phyloP scores from a whole-genome alignment of 140 eudicot genomes.

The Stevia rebaudiana region DNA sequence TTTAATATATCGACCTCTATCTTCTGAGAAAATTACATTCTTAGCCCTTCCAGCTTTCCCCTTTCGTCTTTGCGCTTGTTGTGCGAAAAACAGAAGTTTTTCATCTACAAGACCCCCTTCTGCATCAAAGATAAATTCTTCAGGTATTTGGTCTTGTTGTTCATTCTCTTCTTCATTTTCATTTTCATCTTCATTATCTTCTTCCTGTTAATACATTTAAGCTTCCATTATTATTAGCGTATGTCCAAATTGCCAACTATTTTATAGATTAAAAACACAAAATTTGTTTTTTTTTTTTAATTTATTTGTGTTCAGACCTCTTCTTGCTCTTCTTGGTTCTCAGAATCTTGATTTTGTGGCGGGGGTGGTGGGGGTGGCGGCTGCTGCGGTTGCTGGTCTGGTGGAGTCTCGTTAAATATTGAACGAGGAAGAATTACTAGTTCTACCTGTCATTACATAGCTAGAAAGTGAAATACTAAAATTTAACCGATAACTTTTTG shows the following conservation, averaged over 20 bases:
- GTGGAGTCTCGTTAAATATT: slow-evolving; percentile 67
- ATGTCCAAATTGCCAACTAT: no score
- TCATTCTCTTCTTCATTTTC: slow-evolving; percentile 78
- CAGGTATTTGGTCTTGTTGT: slow-evolving; percentile 83
- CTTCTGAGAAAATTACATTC: slow-evolving; percentile 95
- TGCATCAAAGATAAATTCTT: slow-evolving; percentile 94
- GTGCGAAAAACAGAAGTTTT: slow-evolving; percentile 97
- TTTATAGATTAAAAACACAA: neutral
- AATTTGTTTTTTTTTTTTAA: neutral
- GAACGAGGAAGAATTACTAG: slow-evolving; percentile 97
- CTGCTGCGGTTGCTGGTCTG: slow-evolving; percentile 87
- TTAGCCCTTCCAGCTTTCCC: slow-evolving; percentile 99
- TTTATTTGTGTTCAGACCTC: slow-evolving; percentile 22
- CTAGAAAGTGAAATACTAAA: neutral
- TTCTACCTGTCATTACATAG: slow-evolving; percentile 60
- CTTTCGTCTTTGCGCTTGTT: slow-evolving; percentile 83
- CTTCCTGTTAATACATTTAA: slow-evolving; percentile 44
- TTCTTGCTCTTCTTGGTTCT: slow-evolving; percentile 76
- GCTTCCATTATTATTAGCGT: slow-evolving; percentile 9
- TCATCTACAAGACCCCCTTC: slow-evolving; percentile 98
- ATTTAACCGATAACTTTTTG: neutral
- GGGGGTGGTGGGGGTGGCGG: slow-evolving; percentile 99
- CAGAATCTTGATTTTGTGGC: slow-evolving; percentile 86
- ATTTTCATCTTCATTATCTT: slow-evolving; percentile 48
- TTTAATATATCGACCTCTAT: slow-evolving; percentile 90